These are phyloP conservation scores for Torulaspora franciscae DNA, from an alignment of 805 yeast genomes.

Conservation along the genomic window DNA sequence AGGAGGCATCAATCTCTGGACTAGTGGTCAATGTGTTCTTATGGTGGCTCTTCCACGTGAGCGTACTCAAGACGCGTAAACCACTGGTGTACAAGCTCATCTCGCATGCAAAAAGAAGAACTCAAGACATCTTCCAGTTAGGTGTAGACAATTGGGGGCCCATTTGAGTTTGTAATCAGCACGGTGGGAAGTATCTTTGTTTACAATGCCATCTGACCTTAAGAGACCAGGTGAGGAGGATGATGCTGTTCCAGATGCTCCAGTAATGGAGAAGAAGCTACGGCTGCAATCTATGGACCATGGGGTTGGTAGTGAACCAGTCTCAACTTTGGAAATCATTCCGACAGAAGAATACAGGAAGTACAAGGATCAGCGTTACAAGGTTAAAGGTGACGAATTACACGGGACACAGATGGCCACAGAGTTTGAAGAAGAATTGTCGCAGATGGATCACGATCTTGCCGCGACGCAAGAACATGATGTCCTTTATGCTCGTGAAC, in stretches of 20 bases:
- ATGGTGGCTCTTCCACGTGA: too few species aligned
- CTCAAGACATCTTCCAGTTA: not conserved
- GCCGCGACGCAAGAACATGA: conserved; percentile 25
- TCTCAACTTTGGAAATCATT: conserved; percentile 33
- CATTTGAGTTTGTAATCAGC: not conserved
- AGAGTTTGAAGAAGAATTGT: conserved; percentile 31
- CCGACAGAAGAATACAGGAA: conserved; percentile 31
- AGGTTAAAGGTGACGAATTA: conserved; percentile 25
- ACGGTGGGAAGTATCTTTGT: not conserved
- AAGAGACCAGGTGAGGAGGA: conserved; percentile 25
- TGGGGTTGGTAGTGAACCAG: conserved; percentile 35
- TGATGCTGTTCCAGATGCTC: conserved; percentile 6
- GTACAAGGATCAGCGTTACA: conserved; percentile 32
- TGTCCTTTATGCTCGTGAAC: conserved; percentile 52
- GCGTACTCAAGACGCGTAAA: too few species aligned
- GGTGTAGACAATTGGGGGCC: not conserved
- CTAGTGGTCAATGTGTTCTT: too few species aligned
- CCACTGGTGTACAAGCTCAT: too few species aligned
- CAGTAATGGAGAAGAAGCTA: conserved; percentile 24
- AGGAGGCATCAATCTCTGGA: too few species aligned
- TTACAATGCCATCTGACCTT: conserved; percentile 8
- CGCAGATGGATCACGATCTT: conserved; percentile 31
- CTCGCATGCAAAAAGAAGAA: too few species aligned
- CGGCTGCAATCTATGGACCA: conserved; percentile 30
- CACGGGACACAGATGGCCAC: conserved; percentile 25